Evolutionary conservation across 805 yeast species (phyloP).

Genomic region (Priceomyces carsonii): DNA sequence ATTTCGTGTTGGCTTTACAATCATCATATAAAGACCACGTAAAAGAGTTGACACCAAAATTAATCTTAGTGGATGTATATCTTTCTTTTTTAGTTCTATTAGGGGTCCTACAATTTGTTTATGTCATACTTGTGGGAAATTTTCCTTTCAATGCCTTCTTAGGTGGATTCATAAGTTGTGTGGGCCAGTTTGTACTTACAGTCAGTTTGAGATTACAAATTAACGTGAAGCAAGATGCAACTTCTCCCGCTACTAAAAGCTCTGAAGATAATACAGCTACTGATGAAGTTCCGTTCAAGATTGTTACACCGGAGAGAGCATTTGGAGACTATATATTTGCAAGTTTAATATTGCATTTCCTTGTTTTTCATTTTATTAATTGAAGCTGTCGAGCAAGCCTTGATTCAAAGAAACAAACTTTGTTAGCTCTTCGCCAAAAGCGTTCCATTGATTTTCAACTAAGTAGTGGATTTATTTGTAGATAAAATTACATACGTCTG

Average conservation of each 20-base stretch:
- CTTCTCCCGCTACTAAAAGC: constrained; percentile 6
- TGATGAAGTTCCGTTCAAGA: constrained; percentile 12
- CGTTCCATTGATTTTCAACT: no score
- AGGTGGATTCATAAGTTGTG: constrained; percentile 89
- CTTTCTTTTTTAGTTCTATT: constrained; percentile 69
- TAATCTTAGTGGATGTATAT: constrained; percentile 75
- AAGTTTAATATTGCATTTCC: constrained; percentile 83
- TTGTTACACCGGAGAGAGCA: constrained; percentile 51
- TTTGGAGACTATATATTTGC: constrained; percentile 89
- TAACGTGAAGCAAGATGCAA: constrained; percentile 15
- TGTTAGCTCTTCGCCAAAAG: no score
- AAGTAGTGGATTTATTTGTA: no score
- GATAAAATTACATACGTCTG: no score
- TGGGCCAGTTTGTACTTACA: constrained; percentile 92
- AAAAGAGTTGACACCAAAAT: constrained; percentile 41
- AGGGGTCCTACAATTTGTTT: constrained; percentile 78
- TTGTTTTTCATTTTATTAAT: constrained; percentile 88
- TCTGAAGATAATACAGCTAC: constrained; percentile 6
- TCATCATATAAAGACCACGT: constrained; percentile 37
- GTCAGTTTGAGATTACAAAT: constrained; percentile 79
- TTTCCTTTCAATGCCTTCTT: constrained; percentile 97
- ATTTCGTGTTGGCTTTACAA: constrained; percentile 28
- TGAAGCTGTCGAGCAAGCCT: no score
- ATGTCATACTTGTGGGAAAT: constrained; percentile 75
- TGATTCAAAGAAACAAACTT: no score